Percentiles rank a stretch among this genome's conserved stretches.
These are phyloP conservation scores for Cadophora sp. DNA, from an alignment of 2,329 filamentous ascomycete species.

Conservation along the genomic window DNA sequence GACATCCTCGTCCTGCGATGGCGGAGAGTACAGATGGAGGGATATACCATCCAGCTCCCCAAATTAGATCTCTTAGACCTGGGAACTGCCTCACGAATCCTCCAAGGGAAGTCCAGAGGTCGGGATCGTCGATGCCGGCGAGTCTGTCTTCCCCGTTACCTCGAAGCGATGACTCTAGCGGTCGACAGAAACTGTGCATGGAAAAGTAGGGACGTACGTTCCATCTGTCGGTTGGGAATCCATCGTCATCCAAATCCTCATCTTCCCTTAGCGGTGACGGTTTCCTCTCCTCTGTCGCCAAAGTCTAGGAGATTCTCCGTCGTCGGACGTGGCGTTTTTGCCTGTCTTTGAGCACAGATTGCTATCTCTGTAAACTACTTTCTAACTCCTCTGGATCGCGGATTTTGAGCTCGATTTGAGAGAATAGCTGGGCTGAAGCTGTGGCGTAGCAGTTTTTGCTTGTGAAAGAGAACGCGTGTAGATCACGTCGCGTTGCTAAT, in stretches of 20 bases:
- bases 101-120: too few species aligned
- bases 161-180: neutral
- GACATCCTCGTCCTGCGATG: too few species aligned
- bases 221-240: neutral
- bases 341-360: neutral
- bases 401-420: neutral
- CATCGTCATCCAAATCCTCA: neutral
- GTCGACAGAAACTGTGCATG: slow-evolving; percentile 8
- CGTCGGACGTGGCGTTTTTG: neutral
- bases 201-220: neutral
- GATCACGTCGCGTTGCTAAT: neutral
- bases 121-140: too few species aligned
- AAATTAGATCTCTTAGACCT: too few species aligned
- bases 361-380: neutral
- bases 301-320: neutral
- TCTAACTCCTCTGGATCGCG: neutral
- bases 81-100: too few species aligned
- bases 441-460: neutral
- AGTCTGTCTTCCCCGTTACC: too few species aligned
- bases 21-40: too few species aligned
- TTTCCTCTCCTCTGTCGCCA: neutral
- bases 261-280: neutral
- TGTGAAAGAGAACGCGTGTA: neutral
- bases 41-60: too few species aligned
- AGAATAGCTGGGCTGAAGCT: neutral